Conservation (phyloP, 768 basidiomycete genomes). For the Strobilomyces confusus region DNA sequence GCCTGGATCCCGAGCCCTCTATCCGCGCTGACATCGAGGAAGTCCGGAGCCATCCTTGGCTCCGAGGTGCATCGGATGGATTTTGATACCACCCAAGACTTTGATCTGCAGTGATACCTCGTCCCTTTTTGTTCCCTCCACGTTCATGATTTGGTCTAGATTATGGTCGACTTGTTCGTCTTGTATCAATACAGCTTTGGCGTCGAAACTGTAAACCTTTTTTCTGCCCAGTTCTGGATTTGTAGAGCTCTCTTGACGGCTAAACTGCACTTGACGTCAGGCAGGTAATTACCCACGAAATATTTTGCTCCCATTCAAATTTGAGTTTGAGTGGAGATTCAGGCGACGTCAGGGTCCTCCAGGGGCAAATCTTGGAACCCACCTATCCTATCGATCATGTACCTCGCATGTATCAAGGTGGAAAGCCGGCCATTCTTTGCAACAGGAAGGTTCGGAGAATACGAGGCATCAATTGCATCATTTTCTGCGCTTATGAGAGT, state of each 20-base stretch:
- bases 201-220: too few relatives aligned
- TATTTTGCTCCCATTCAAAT: not conserved
- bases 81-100: slow-evolving; percentile 8
- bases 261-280: too few relatives aligned
- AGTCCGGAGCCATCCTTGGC: slow-evolving; percentile 84
- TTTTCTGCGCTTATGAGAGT: not conserved
- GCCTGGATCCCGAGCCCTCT: slow-evolving; percentile 80
- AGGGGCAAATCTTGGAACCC: not conserved
- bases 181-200: slow-evolving; percentile 11
- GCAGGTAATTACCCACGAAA: too few relatives aligned
- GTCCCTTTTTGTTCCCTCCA: not conserved
- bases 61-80: slow-evolving; percentile 33
- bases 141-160: slow-evolving; percentile 6
- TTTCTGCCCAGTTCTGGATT: too few relatives aligned
- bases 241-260: too few relatives aligned
- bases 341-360: not conserved
- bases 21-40: slow-evolving; percentile 78
- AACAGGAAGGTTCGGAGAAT: not conserved
- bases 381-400: not conserved
- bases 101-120: slow-evolving; percentile 8
- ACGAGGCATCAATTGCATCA: not conserved
- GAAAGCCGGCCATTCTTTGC: not conserved
- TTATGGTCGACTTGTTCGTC: slow-evolving; percentile 11
- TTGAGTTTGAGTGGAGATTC: not conserved
- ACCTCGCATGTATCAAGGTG: not conserved